Percentiles rank a stretch among this genome's conserved stretches.
Conservation (phyloP, 83 land plant genomes). For the Picea engelmannii region DNA sequence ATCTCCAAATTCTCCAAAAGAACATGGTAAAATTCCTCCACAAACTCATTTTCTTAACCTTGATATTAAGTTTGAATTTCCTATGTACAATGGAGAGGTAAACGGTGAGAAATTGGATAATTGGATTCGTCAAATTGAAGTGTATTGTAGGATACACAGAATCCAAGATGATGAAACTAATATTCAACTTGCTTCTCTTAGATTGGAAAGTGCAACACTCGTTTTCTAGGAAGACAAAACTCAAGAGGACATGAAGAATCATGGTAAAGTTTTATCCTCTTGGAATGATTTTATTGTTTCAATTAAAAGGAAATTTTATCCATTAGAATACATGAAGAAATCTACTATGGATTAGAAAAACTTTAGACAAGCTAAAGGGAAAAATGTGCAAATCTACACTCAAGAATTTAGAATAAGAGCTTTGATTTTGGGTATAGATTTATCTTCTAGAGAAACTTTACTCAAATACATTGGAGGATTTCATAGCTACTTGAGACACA, state of each 20-base stretch:
- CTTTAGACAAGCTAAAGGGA: no score
- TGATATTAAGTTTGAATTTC: background rate
- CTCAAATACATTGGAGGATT: background rate
- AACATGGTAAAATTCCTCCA: no score
- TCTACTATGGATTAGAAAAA: no score
- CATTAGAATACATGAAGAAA: no score
- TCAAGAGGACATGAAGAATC: background rate
- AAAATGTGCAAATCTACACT: background rate
- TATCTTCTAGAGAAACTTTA: no score
- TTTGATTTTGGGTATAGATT: background rate
- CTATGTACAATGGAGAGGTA: background rate
- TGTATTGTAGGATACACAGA: background rate
- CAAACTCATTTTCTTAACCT: background rate
- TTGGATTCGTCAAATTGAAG: background rate
- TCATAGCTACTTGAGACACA: background rate
- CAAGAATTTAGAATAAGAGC: background rate
- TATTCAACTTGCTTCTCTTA: background rate
- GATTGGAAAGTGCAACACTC: background rate
- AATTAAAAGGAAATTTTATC: no score
- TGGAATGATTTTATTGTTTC: no score
- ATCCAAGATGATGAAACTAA: background rate
- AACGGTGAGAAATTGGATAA: background rate
- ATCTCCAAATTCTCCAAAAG: no score
- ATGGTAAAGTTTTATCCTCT: no score
- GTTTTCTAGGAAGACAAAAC: background rate